Percentiles rank a stretch among this genome's conserved stretches.
These are phyloP conservation scores for Dacryopinax primogenitus DNA, from an alignment of 768 basidiomycete genomes.

Conservation along the genomic window DNA sequence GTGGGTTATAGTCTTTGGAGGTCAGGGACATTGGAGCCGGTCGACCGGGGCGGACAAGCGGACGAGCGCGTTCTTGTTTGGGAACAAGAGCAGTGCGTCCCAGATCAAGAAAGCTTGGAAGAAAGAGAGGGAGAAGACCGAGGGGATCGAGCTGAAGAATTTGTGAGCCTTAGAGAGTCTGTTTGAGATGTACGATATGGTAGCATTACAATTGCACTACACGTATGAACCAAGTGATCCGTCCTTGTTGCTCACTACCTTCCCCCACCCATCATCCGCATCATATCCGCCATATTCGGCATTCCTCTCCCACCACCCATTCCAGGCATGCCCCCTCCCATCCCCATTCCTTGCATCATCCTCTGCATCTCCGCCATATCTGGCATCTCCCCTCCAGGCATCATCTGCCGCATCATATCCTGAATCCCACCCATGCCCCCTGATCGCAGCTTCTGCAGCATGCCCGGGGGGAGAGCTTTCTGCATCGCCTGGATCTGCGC, in stretches of 20 bases:
- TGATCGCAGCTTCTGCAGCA: conserved; percentile 80
- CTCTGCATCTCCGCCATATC: conserved; percentile 94
- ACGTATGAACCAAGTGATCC: too few species aligned
- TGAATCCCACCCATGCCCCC: conserved; percentile 63
- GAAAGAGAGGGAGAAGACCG: conserved; percentile 21
- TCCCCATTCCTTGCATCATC: conserved; percentile 85
- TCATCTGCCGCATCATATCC: conserved; percentile 97
- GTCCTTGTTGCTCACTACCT: conserved; percentile 21
- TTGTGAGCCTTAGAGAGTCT: not conserved
- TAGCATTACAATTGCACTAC: not conserved
- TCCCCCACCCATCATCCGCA: conserved; percentile 32
- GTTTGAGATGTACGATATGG: not conserved
- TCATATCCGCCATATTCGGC: conserved; percentile 28
- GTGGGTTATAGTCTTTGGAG: conserved; percentile 53
- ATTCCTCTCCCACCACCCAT: conserved; percentile 27
- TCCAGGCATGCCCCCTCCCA: conserved; percentile 30
- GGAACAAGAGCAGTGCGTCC: conserved; percentile 56
- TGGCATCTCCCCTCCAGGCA: conserved; percentile 76
- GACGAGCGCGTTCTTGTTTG: conserved; percentile 67
- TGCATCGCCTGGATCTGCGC: conserved; percentile 92
- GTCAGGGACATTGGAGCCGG: conserved; percentile 43
- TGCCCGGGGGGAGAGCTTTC: conserved; percentile 87
- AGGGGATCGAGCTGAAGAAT: conserved; percentile 9
- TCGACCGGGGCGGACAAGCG: conserved; percentile 73
- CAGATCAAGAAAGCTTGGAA: conserved; percentile 48